These are phyloP conservation scores for Camillea tinctor DNA, from an alignment of 2,329 filamentous ascomycete species.

Conservation along the genomic window DNA sequence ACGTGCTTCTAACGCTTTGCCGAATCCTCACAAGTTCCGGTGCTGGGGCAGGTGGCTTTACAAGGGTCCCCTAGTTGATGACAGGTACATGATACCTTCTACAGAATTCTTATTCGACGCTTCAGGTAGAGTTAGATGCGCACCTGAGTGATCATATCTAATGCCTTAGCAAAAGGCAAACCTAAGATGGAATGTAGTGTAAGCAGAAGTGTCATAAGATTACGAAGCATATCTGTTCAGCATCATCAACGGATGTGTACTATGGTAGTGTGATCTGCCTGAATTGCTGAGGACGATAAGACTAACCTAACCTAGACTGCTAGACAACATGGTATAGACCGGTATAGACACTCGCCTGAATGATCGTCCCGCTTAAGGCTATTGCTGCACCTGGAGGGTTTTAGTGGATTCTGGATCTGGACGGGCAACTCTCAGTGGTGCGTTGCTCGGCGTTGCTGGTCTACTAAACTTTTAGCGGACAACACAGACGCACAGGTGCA, in stretches of 20 bases:
- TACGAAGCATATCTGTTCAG: background rate
- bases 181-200: background rate
- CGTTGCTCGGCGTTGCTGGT: background rate
- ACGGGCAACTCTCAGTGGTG: background rate
- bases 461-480: background rate
- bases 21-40: slow-evolving; percentile 14
- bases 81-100: background rate
- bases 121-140: background rate
- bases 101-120: background rate
- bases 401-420: background rate
- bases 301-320: too few species aligned
- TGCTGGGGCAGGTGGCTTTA: slow-evolving; percentile 8
- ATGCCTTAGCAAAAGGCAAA: background rate
- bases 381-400: background rate
- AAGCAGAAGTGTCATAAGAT: background rate
- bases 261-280: background rate
- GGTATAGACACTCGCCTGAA: background rate
- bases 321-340: too few species aligned
- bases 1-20: slow-evolving; percentile 24
- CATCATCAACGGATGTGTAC: background rate
- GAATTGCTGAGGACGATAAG: background rate
- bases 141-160: background rate
- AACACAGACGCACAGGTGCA: slow-evolving; percentile 2
- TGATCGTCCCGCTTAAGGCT: background rate
- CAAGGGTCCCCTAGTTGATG: background rate